These are phyloP conservation scores for Aspergillus panamensis DNA, from an alignment of 495 filamentous ascomycete species.

Conservation along the genomic window DNA sequence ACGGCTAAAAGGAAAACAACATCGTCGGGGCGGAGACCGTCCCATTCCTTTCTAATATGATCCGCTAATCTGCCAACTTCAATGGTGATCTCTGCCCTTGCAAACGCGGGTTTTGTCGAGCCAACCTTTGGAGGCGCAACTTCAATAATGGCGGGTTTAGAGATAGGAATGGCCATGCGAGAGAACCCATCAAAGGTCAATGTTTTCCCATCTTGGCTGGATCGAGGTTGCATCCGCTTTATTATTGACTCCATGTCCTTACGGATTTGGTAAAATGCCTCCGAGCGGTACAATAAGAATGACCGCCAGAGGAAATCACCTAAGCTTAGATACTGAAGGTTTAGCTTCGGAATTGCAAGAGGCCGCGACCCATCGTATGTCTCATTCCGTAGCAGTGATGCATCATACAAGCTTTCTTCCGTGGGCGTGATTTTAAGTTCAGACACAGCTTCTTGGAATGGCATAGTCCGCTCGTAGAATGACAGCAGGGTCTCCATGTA, in stretches of 20 bases:
- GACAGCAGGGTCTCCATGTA: conserved; percentile 74
- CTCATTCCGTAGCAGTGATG: conserved; percentile 78
- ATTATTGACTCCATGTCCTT: conserved; percentile 82
- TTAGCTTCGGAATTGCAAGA: conserved; percentile 89
- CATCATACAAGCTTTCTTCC: conserved; percentile 78
- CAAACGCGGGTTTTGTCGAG: conserved; percentile 75
- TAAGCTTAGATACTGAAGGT: conserved; percentile 90
- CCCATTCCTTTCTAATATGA: conserved; percentile 81
- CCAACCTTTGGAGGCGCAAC: conserved; percentile 82
- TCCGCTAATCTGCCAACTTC: conserved; percentile 77
- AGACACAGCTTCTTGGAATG: conserved; percentile 76
- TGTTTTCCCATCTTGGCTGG: conserved; percentile 53
- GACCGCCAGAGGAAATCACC: conserved; percentile 96
- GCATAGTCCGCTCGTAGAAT: conserved; percentile 69
- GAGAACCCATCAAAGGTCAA: conserved; percentile 82
- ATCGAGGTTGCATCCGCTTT: conserved; percentile 72
- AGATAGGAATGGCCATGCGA: conserved; percentile 84
- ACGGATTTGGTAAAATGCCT: conserved; percentile 91
- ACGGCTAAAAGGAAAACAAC: conserved; percentile 84
- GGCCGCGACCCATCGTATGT: conserved; percentile 85
- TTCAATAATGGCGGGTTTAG: conserved; percentile 83
- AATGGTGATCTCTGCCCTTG: conserved; percentile 83
- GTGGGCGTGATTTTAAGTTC: conserved; percentile 76
- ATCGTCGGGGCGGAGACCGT: conserved; percentile 81
- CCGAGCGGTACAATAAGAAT: conserved; percentile 81